Base-by-base conservation (phyloP, 148 eudicot species). In the Vaccinium myrtillus region DNA sequence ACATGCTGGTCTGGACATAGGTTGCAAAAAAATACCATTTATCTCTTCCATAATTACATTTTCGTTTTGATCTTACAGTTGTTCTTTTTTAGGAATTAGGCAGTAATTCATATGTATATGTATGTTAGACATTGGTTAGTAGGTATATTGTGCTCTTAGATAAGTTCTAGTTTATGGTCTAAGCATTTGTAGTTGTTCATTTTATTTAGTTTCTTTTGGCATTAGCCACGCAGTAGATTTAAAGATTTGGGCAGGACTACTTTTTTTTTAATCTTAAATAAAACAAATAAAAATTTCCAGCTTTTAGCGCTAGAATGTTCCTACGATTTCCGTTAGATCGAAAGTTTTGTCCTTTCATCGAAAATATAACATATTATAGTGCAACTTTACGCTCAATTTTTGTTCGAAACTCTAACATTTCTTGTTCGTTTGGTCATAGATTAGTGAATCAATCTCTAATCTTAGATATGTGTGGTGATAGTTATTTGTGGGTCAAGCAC, bases 401-500 rank as follows among this genome's bases (percentile, higher is more conserved):
- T 58, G 65, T 58, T 19, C 1, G 23, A 58, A 5, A 19, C 23
- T 36, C 39, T 19, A 19, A 59, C 67, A 8, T 61, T 36, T 36
- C 67, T 56, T 56, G 63, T 56, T 56, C 19, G 6, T 55, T 55
- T 58, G 63, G 23, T 18, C 63, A 19, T 58, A 58, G 63, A 58
- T 58, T 19, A 58, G 63, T 18, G 63, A 6, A 58, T 58, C 23
- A 58, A 58, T 58, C 63, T 58, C 6, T 19, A 58, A 18, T 8
- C 19, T 58, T 18, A 7, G 5, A 5, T 18, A 58, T 59, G 67
- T 77, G 87, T 96, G 27, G 94, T 91, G 43, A 96, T 94, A 96
- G 88, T 27, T 98, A 96, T 85, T 88, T 96, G 84, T 94, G 98
- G 98, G 98, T 94, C 8, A 94, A 95, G 30, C 98, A 63, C 70